Conservation (phyloP, 257 asterid genomes). For the Solanum dulcamara region DNA sequence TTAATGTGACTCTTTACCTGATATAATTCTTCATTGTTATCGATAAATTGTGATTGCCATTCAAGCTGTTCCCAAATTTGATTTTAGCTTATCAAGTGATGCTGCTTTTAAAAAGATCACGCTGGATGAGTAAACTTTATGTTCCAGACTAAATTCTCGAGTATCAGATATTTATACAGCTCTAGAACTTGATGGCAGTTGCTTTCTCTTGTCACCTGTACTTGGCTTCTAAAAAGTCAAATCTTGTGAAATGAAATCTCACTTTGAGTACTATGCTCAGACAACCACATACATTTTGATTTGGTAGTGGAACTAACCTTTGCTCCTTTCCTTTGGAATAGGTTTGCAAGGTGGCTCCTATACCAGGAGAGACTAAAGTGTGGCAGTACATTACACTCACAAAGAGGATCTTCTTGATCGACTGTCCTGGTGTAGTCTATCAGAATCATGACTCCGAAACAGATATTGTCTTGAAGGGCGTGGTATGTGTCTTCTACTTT, state of each 20-base stretch:
- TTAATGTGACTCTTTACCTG: background rate
- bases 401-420: slow-evolving; percentile 79
- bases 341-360: slow-evolving; percentile 98
- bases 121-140: background rate
- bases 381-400: slow-evolving; percentile 97
- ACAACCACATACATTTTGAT: background rate
- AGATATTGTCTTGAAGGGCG: slow-evolving; percentile 94
- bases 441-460: slow-evolving; percentile 77
- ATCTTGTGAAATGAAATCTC: background rate
- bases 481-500: slow-evolving; percentile 39
- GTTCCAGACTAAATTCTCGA: background rate
- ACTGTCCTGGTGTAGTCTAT: slow-evolving; percentile 97
- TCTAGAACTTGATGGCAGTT: background rate
- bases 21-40: background rate
- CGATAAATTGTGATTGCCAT: background rate
- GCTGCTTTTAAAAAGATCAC: background rate
- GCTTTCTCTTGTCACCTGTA: background rate
- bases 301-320: background rate
- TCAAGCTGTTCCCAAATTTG: background rate
- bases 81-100: background rate
- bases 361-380: slow-evolving; percentile 97
- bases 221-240: background rate
- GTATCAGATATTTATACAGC: background rate
- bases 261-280: background rate
- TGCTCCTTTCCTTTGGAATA: slow-evolving; percentile 7